Conservation (phyloP, 352 stramenopile species). For the Pythium phragmitis region DNA sequence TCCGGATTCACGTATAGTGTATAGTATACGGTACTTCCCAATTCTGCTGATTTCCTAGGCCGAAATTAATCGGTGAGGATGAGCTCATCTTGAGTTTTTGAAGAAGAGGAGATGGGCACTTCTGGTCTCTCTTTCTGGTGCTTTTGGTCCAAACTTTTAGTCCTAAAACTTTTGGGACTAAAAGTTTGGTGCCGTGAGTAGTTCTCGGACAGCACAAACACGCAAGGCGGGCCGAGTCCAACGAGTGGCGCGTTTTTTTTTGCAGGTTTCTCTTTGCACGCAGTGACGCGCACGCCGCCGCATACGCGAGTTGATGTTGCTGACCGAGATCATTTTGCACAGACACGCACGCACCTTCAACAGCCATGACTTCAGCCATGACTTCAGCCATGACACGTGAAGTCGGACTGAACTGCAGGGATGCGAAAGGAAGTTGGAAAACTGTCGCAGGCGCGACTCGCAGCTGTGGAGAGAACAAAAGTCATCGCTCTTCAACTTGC, state of each 20-base stretch:
- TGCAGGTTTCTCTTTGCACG: not conserved
- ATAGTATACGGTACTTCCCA: slow-evolving; percentile 13
- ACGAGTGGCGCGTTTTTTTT: not conserved
- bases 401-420: no score
- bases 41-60: not conserved
- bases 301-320: no score
- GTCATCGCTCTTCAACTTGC: no score
- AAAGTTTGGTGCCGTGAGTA: not conserved
- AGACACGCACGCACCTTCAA: no score
- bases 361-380: no score
- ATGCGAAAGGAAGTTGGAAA: no score
- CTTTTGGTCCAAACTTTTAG: not conserved
- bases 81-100: not conserved
- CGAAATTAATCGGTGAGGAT: slow-evolving; percentile 1
- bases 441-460: no score
- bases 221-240: no score
- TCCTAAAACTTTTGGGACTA: not conserved
- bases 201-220: not conserved
- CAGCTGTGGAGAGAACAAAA: no score
- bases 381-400: no score
- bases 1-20: slow-evolving; percentile 3
- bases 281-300: not conserved
- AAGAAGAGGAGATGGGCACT: not conserved
- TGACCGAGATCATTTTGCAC: no score
- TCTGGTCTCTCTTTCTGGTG: slow-evolving; percentile 10